phyloP scores from a whole-genome alignment of 1,284 basidiomycete genomes.

The Malassezia slooffiae region DNA sequence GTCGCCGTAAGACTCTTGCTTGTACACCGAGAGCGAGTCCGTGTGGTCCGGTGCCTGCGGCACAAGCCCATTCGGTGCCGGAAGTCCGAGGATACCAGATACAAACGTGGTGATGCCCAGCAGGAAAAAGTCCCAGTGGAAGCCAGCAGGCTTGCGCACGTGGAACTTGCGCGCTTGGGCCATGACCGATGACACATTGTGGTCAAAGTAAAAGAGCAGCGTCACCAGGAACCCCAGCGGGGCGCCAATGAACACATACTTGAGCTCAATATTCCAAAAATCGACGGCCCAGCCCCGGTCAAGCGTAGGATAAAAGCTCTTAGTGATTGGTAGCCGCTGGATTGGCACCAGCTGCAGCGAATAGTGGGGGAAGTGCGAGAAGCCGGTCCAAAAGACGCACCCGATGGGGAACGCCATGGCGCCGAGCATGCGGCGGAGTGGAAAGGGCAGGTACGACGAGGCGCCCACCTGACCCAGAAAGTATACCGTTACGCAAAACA shows the following conservation, averaged over 20 bases:
- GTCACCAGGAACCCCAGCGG: slow-evolving; percentile 52
- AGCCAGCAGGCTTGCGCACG: slow-evolving; percentile 78
- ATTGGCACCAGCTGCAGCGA: slow-evolving; percentile 32
- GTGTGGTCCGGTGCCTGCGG: slow-evolving; percentile 95
- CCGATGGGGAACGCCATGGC: slow-evolving; percentile 48
- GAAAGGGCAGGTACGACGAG: slow-evolving; percentile 44
- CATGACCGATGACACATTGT: slow-evolving; percentile 67
- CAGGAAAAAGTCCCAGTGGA: slow-evolving; percentile 64
- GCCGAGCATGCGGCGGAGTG: slow-evolving; percentile 42
- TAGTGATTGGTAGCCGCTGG: slow-evolving; percentile 44
- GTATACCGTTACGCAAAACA: slow-evolving; percentile 49
- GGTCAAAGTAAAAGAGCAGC: slow-evolving; percentile 49
- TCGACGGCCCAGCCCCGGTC: slow-evolving; percentile 71
- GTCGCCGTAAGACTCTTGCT: slow-evolving; percentile 43
- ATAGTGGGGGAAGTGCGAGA: slow-evolving; percentile 45
- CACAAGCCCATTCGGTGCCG: slow-evolving; percentile 81
- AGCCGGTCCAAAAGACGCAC: slow-evolving; percentile 49
- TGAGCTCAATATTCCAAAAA: slow-evolving; percentile 80
- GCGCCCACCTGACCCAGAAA: slow-evolving; percentile 29
- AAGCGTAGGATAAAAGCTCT: slow-evolving; percentile 53
- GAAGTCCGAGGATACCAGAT: slow-evolving; percentile 75
- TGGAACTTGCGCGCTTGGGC: slow-evolving; percentile 86
- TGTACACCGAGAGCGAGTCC: slow-evolving; percentile 68
- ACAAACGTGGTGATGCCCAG: slow-evolving; percentile 86
- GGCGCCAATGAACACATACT: slow-evolving; percentile 74